Evolutionary conservation across 2,329 filamentous ascomycete genomes (phyloP).

Genomic region (Orbilia quercus): DNA sequence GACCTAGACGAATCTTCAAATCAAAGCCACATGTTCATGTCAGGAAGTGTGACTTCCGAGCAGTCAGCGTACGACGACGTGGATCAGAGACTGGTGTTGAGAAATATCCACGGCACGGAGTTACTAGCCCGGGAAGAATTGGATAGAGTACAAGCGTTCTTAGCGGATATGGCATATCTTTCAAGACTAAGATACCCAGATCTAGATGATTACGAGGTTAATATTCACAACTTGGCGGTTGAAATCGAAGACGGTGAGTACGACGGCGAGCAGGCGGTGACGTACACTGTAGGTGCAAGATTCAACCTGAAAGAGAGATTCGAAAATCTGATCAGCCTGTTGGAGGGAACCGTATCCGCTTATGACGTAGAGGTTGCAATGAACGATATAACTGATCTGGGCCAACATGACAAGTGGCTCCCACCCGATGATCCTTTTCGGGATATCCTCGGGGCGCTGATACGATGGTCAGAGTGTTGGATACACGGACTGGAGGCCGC

Average conservation of each 20-base stretch:
- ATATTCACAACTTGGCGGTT: constrained; percentile 20
- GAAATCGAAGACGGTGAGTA: constrained; percentile 19
- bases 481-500: constrained; percentile 1
- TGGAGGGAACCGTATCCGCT: neutral
- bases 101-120: constrained; percentile 7
- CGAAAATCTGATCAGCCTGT: constrained; percentile 1
- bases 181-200: constrained; percentile 34
- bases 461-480: constrained; percentile 37
- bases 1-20: neutral
- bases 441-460: constrained; percentile 14
- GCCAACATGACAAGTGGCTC: constrained; percentile 26
- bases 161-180: constrained; percentile 20
- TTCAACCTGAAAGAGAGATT: constrained; percentile 27
- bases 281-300: constrained; percentile 22
- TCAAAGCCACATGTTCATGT: neutral
- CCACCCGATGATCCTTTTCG: constrained; percentile 8
- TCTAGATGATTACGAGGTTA: constrained; percentile 2
- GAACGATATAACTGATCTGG: constrained; percentile 7
- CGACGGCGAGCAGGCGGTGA: constrained; percentile 12
- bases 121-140: neutral
- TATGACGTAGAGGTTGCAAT: constrained; percentile 20
- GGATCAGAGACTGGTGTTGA: neutral
- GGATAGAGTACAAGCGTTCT: constrained; percentile 15
- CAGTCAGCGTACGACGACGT: constrained; percentile 15
- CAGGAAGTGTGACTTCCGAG: neutral